These are phyloP conservation scores for Saccharum officinarum DNA, from an alignment of 176 grass and related monocot species.

Conservation along the genomic window DNA sequence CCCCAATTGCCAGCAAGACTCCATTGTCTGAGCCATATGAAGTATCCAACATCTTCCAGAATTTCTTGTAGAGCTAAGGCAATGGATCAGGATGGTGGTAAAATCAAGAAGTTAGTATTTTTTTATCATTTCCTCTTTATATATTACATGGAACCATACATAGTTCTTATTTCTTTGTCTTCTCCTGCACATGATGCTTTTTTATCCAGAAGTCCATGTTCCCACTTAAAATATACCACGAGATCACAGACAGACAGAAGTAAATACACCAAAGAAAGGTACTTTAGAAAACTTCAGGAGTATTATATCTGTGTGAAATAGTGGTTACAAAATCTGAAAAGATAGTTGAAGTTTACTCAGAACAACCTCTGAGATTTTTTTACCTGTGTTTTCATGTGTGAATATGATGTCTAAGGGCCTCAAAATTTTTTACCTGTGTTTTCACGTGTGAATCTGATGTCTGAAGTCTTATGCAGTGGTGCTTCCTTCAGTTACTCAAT, in stretches of 20 bases:
- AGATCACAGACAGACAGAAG: not conserved
- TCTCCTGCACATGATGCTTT: slow-evolving; percentile 62
- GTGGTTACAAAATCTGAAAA: slow-evolving; percentile 2
- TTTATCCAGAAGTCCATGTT: slow-evolving; percentile 46
- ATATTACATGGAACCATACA: not conserved
- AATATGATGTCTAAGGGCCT: slow-evolving; percentile 5
- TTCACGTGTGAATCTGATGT: slow-evolving; percentile 9
- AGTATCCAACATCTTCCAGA: slow-evolving; percentile 43
- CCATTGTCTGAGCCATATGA: slow-evolving; percentile 53
- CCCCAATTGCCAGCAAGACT: slow-evolving; percentile 54
- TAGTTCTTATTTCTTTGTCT: slow-evolving; percentile 29
- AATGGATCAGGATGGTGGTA: slow-evolving; percentile 39
- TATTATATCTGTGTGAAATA: not conserved
- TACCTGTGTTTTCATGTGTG: not conserved
- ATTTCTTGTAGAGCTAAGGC: slow-evolving; percentile 49
- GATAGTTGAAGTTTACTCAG: slow-evolving; percentile 19
- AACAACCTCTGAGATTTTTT: slow-evolving; percentile 16
- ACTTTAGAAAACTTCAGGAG: not conserved
- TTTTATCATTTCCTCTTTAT: not conserved
- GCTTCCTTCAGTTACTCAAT: slow-evolving; percentile 40
- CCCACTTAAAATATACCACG: slow-evolving; percentile 32
- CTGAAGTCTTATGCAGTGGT: slow-evolving; percentile 20
- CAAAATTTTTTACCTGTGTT: not conserved
- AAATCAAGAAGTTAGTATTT: slow-evolving; percentile 71
- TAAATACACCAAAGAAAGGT: slow-evolving; percentile 40